Base-by-base conservation (phyloP, 352 stramenopile species). In the Phytophthora ramorum region DNA sequence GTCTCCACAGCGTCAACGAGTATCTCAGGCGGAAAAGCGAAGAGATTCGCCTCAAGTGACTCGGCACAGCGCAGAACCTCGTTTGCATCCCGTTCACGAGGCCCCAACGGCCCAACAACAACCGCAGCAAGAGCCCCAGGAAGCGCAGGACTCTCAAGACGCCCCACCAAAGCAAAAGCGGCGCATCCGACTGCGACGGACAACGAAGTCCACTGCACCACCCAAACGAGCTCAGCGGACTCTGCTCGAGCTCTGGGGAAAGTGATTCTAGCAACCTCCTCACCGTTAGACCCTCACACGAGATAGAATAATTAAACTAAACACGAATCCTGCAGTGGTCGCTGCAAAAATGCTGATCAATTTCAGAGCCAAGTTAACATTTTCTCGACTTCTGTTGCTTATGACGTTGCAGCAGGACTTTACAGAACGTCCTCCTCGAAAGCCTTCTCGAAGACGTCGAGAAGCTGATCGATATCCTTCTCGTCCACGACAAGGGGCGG, bases 401-500 rank as follows among this genome's bases (percentile, higher is more conserved):
- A 58, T 54, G 51, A 20, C 37, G 26, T 20, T 10, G 10, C 17
- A 58, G 35, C 22, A 55, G 24, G n/a, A 20, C 38, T 69, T 63
- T 86, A 90, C 58, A 87, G 49, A 45, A 90, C 47, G 46, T 89
- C 71, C 55, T 89, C 73, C 53, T 75, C 67, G 46, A 88, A 83
- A 3, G 79, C 83, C 43, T 90, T 71, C 34, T 93, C 83, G 37
- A 96, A 73, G 26, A 87, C 78, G 34, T 85, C 59, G 49, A 96
- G 55, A 59, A 92, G 73, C 26, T 80, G 62, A 58, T 91, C 74
- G 41, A 96, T 90, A 58, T 96, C 88, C 55, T 93, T 76, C 65
- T 95, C 80, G 28, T 75, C 87, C 46, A 96, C 85, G 22, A 94
- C 73, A 5, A 96, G 83, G 13, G 89, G 89, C 16, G 89, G 89